A percentile compares a stretch with the other conserved stretches of the same genome.
Evolutionary conservation across 352 stramenopile species (phyloP).

Genomic region (Salisapilia sapeloensis): DNA sequence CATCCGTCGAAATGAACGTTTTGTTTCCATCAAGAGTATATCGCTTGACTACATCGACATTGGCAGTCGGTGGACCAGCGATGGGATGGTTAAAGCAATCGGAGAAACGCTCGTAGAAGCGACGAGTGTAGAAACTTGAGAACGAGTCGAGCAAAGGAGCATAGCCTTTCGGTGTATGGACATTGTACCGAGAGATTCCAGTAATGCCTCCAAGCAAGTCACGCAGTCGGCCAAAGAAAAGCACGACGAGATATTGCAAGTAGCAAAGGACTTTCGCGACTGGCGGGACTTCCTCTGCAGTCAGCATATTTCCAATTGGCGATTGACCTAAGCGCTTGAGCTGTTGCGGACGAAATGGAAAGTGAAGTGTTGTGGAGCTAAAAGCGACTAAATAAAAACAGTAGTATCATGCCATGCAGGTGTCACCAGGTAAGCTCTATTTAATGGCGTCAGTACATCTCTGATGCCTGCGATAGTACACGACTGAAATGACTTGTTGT

Average conservation of each 20-base stretch:
- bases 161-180: conserved; percentile 52
- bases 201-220: conserved; percentile 54
- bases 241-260: conserved; percentile 66
- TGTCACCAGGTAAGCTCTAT: too few relatives aligned
- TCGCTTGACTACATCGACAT: conserved; percentile 93
- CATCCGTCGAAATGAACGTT: conserved; percentile 55
- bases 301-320: conserved; percentile 1
- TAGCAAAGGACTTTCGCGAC: conserved; percentile 62
- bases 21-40: conserved; percentile 73
- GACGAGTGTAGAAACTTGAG: conserved; percentile 97
- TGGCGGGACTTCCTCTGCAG: conserved; percentile 43
- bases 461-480: too few relatives aligned
- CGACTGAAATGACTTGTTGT: too few relatives aligned
- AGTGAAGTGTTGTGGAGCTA: not conserved
- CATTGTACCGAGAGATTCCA: conserved; percentile 47
- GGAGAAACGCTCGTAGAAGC: conserved; percentile 96
- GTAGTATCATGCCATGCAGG: too few relatives aligned
- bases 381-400: too few relatives aligned
- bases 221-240: conserved; percentile 64
- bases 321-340: not conserved
- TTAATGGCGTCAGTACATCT: too few relatives aligned
- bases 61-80: conserved; percentile 38
- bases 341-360: not conserved
- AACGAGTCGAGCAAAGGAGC: conserved; percentile 90
- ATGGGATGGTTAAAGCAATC: conserved; percentile 75